A percentile compares a stretch with the other conserved stretches of the same genome.
These are phyloP conservation scores for Lindgomyces ingoldianus DNA, from an alignment of 495 filamentous ascomycete species.

Conservation along the genomic window DNA sequence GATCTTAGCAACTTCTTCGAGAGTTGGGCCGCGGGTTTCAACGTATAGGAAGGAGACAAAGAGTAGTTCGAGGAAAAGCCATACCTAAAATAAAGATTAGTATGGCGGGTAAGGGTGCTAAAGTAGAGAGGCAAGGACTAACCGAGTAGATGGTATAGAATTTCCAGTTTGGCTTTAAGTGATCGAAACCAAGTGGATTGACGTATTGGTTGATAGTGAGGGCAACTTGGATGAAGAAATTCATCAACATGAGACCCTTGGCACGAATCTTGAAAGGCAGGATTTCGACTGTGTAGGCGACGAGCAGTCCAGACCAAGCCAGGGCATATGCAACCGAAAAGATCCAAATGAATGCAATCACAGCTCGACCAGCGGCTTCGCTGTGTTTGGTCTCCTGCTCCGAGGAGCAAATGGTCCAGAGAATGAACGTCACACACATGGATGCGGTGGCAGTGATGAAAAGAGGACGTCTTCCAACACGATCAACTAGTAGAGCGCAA, in stretches of 20 bases:
- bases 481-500: slow-evolving; percentile 34
- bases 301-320: slow-evolving; percentile 53
- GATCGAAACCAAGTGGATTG: slow-evolving; percentile 42
- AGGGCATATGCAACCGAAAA: slow-evolving; percentile 38
- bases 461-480: slow-evolving; percentile 36
- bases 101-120: neutral
- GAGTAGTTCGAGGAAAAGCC: slow-evolving; percentile 37
- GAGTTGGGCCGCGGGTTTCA: slow-evolving; percentile 66
- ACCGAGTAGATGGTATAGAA: slow-evolving; percentile 40
- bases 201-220: slow-evolving; percentile 55
- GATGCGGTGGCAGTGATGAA: slow-evolving; percentile 29
- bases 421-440: slow-evolving; percentile 31
- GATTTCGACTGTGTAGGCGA: slow-evolving; percentile 62
- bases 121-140: slow-evolving; percentile 31
- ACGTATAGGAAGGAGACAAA: slow-evolving; percentile 66
- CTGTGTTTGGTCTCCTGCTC: slow-evolving; percentile 32
- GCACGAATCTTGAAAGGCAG: slow-evolving; percentile 67
- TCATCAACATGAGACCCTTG: slow-evolving; percentile 69
- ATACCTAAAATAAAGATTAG: slow-evolving; percentile 23
- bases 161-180: slow-evolving; percentile 37
- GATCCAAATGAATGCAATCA: slow-evolving; percentile 42
- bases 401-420: slow-evolving; percentile 41
- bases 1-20: slow-evolving; percentile 69
- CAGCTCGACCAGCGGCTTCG: slow-evolving; percentile 32
- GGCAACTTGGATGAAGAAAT: slow-evolving; percentile 61